Evolutionary conservation across 2,329 filamentous ascomycete species (phyloP), one percentile per base, ranked within the genome.

Genomic region (Colletotrichum sp.): DNA sequence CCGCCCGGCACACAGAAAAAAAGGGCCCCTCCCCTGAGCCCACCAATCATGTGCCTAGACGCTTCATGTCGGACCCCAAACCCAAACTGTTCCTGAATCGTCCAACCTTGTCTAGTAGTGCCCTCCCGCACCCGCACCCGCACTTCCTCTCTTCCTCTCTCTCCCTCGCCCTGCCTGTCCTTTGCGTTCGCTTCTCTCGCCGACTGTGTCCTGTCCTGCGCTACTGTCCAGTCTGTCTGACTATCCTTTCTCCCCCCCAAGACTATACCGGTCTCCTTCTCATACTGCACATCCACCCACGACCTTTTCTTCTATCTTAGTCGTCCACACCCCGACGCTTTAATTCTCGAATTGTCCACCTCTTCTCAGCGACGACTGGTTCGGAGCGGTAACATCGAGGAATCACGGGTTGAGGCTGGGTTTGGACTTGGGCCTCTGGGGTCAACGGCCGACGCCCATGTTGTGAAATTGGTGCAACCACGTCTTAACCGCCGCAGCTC

Each of bases 41-140:
- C 71, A 71, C 71, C 71, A 73, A 73, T 73, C 33, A 31, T 43
- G 43, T 18, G 55, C 51, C 62, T 62, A 68, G 68, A 57, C 43
- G 29, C 55, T 66, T 71, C 71, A 68, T 71, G 71, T 71, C 71
- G 71, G 68, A 73, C 61, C 71, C 71, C 68, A 73, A 73, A 73
- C 71, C 71, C 71, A 73, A 73, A 73, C 68, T 66, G 71, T 73
- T 73, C 71, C 71, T 73, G 71, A 73, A 73, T 71, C 71, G 71
- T 73, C 71, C 68, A 73, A 73, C 71, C 71, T 73, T 71, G 71
- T 73, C 67, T 66, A 63, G 71, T 73, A 73, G 62, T 73, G 66
- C 68, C 61, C 71, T 66, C 27, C 71, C 67, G 55, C 66, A 72
- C 66, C 71, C 67, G 55, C 66, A 72, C 66, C 70, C 70, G 70